Percentiles rank a stretch among this genome's conserved stretches.
phyloP scores from a whole-genome alignment of 305 asterid genomes.

The Fraxinus dipetala region DNA sequence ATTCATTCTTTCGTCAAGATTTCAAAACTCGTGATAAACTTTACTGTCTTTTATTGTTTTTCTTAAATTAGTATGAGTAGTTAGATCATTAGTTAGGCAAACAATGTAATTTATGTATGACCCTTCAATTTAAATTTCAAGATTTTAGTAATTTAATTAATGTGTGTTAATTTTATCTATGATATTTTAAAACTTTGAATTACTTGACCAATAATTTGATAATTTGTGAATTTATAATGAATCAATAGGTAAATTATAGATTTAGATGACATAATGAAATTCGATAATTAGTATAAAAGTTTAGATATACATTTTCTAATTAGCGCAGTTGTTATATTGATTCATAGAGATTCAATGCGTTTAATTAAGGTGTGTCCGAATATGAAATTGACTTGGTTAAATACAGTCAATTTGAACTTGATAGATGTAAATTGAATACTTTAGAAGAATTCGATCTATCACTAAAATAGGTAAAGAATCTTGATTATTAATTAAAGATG shows the following conservation, averaged over 20 bases:
- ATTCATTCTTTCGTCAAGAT: not conserved
- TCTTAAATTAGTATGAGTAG: not conserved
- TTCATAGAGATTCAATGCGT: not conserved
- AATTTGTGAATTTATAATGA: not conserved
- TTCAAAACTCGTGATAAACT: not conserved
- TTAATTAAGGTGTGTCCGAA: not conserved
- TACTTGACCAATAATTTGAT: not conserved
- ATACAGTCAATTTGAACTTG: not conserved
- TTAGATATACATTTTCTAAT: not conserved
- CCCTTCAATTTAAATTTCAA: not conserved
- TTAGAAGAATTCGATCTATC: not conserved
- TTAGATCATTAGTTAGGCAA: not conserved
- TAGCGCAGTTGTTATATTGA: not conserved
- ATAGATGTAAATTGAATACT: no score
- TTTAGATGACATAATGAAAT: not conserved
- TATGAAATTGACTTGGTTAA: not conserved
- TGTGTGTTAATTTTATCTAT: not conserved
- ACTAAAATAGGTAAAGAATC: not conserved
- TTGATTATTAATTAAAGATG: not conserved
- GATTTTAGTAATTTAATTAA: no score
- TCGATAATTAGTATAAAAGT: not conserved
- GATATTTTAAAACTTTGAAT: not conserved
- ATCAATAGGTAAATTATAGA: no score
- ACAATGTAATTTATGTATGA: not conserved
- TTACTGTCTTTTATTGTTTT: not conserved